Base-by-base conservation (phyloP, 2,329 filamentous ascomycete genomes). In the Emergomyces pasteurianus region DNA sequence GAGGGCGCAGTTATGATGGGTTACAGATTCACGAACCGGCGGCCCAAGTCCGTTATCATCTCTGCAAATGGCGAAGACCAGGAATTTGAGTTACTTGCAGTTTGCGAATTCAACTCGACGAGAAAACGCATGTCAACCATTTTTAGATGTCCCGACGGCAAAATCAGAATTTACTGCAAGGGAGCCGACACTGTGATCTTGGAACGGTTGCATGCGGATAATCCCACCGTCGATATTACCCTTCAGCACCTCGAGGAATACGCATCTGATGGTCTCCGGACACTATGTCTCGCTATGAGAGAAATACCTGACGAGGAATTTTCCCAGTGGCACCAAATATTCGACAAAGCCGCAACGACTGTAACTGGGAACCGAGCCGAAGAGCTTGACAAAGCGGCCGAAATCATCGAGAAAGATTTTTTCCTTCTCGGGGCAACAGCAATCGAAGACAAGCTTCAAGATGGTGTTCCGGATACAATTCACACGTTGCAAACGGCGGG, bases 101-200 rank as follows among this genome's bases (percentile, higher is more conserved):
- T 99, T n/a, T 96, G 92, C 73, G 94, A 99, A 74, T 99, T 99
- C 80, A 99, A 99, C 77, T 97, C 94, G 1, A 94, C 91, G 9
- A 83, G 94, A 68, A 99, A 99, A 78, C 83, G 94, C 66, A 99
- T 99, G 94, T 97, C 94, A 8, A 89, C 92, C 26, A 95, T 99
- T 66, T 96, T 95, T 78, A 86, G 95, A 59, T 96, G 92, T 70
- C 94, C 94, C 0, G 92, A 97, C 76, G 94, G 94, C 64, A 96
- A 94, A 77, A 88, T 99, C 62, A 83, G 94, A 58, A 86, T 90
- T 68, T 99, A 96, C 75, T 92, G 87, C 77, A 99, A 99, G 77
- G 94, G 94, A 68, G 94, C 94, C 53, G 94, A 99, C 73, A 99
- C 94, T 1, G 94, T 99, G 58, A 99, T 99, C 67, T 78, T 99